Evolutionary conservation across 2,329 filamentous ascomycete species (phyloP).

Genomic region (Penicillium sp.): DNA sequence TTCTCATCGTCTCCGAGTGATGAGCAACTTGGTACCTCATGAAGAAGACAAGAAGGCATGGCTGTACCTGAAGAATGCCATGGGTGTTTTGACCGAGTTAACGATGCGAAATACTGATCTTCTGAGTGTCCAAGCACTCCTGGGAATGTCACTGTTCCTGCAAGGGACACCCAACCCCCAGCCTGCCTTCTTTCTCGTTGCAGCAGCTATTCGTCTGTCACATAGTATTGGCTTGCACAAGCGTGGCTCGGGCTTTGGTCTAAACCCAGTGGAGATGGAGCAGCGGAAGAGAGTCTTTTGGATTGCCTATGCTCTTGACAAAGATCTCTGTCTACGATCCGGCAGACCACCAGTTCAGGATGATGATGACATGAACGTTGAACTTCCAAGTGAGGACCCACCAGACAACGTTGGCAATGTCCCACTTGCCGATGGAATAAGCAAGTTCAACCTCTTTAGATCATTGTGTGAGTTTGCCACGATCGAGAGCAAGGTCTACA

Average conservation of each 20-base stretch:
- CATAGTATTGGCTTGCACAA: constrained; percentile 97
- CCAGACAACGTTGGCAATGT: constrained; percentile 94
- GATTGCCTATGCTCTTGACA: constrained; percentile 73
- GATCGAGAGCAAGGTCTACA: constrained; percentile 94
- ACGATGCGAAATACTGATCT: constrained; percentile 96
- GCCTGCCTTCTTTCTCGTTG: constrained; percentile 85
- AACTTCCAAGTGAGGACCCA: constrained; percentile 87
- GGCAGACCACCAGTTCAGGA: constrained; percentile 71
- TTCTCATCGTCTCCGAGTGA: constrained; percentile 84
- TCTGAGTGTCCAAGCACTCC: constrained; percentile 86
- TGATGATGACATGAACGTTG: constrained; percentile 90
- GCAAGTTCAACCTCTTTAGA: constrained; percentile 92
- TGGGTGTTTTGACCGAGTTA: constrained; percentile 88
- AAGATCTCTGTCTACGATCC: constrained; percentile 71
- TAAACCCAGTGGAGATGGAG: constrained; percentile 91
- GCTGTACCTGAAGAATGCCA: constrained; percentile 94
- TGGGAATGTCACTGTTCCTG: constrained; percentile 91
- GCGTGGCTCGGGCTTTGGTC: constrained; percentile 84
- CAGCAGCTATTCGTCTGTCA: constrained; percentile 83
- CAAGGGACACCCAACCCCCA: constrained; percentile 97
- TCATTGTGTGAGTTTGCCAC: constrained; percentile 87
- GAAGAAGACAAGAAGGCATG: constrained; percentile 94
- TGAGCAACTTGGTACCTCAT: constrained; percentile 87
- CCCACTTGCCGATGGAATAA: constrained; percentile 80
- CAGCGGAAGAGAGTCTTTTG: constrained; percentile 78